Evolutionary conservation across 1,284 basidiomycete genomes (phyloP), one percentile per base, ranked within the genome.

Genomic region (Austropuccinia psidii): DNA sequence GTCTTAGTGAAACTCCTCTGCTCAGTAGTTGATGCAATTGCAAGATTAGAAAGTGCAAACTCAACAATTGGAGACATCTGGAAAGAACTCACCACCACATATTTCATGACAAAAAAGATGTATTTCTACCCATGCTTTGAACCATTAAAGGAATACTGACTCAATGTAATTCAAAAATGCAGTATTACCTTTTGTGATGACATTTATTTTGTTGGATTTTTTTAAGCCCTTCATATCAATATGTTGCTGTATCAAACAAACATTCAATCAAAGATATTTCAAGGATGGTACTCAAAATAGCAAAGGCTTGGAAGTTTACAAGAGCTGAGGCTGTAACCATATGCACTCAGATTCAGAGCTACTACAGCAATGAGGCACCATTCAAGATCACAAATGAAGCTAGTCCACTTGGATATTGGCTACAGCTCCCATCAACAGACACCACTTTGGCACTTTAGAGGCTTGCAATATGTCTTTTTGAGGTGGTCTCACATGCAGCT

Each of bases 191-290:
- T 4, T 35, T 24, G 50, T 27, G 50, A 54, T 7, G 50, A 67
- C 11, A 55, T 67, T 24, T 67, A 67, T 55, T n/a, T 67, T n/a
- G 27, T 55, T 19, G 65, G 49, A 4, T 67, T 67, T 24, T 67
- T 55, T n/a, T n/a, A n/a, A n/a, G n/a, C n/a, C 62, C 45, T 19
- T 11, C 8, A 11, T 65, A 65, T 24, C 45, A 19, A 4, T 19
- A 24, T 29, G 45, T 65, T 35, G 27, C 45, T 29, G 39, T 62
- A 5, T 62, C 60, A 41, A 45, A 62, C 11, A 47, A 50, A 29
- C 62, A 65, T n/a, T n/a, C 62, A 8, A 27, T 65, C 29, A n/a
- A 43, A 21, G 45, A 65, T 11, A 6, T 65, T 9, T n/a, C n/a
- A 9, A 13, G 41, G 24, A 65, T 65, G 62, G 17, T 49, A 31